Evolutionary conservation across 306 rosid genomes (phyloP), one percentile per base, ranked within the genome.

Genomic region (Calophaca sinica): DNA sequence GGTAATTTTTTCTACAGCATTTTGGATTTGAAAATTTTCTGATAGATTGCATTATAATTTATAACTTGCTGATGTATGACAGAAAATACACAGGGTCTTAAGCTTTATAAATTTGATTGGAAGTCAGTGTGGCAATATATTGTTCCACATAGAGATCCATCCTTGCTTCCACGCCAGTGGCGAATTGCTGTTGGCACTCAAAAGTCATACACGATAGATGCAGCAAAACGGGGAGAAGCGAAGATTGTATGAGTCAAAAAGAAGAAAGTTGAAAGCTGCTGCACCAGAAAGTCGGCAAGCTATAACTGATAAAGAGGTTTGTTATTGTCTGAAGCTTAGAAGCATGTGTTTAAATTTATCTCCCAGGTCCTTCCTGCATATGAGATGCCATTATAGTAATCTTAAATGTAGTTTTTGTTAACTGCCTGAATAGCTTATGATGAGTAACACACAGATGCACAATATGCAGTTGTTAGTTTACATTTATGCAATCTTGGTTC

Each of bases 91-190:
- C 90, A 94, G 99, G 99, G 93, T 68, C 89, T 89, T 58, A 88
- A 82, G 86, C 86, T 78, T 76, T 92, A 75, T 84, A 94, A 92
- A 83, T 84, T 84, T 74, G 93, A 94, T 73, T 90, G 96, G 96
- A 86, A 73, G 89, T 78, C 85, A 14, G 83, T 92, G 77, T 94
- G 97, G 96, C 81, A 70, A 81, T 89, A 73, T 77, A 62, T 90
- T 80, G 96, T 90, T 77, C 96, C 99, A 55, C 84, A 90, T 82
- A 90, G 99, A 86, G 97, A 94, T 89, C 96, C 97, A 58, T 82
- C 96, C 67, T 85, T 92, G 84, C 86, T 92, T 52, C 91, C 93
- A 8, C 91, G 96, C 64, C 96, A 86, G 78, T 94, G 97, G 99
- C 97, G 96, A 51, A 63, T 82, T 76, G 99, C 96, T 70, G 77